Conservation (phyloP, 345 rosid genomes). For the Linum trigynum region DNA sequence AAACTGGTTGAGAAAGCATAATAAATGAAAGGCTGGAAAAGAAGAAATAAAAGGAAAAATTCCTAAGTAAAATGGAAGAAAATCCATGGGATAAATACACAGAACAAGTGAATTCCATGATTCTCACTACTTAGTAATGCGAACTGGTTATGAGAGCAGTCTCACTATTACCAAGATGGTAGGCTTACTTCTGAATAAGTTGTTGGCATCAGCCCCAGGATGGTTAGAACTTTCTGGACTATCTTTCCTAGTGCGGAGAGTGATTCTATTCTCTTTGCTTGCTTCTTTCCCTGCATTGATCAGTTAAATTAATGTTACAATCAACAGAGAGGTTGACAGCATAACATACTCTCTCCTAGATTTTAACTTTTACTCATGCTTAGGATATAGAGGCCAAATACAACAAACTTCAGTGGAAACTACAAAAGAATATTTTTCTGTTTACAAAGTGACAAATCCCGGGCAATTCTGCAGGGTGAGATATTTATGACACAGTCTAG, state of each 20-base stretch:
- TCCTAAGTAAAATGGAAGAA: no score
- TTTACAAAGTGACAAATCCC: background rate
- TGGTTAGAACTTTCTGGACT: slow-evolving; percentile 45
- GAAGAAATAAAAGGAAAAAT: no score
- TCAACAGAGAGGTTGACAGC: no score
- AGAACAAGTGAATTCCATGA: no score
- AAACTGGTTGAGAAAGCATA: no score
- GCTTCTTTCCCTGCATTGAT: slow-evolving; percentile 68
- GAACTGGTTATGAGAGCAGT: background rate
- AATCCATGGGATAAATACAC: no score
- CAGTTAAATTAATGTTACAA: slow-evolving; percentile 1
- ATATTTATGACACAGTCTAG: slow-evolving; percentile 6
- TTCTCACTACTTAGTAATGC: no score
- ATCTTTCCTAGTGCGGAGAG: slow-evolving; percentile 55
- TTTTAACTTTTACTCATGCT: no score
- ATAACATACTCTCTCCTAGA: no score
- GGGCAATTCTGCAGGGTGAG: background rate
- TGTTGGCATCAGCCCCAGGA: slow-evolving; percentile 69
- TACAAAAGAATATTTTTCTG: background rate
- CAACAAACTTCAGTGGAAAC: background rate
- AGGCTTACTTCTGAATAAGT: slow-evolving; percentile 62
- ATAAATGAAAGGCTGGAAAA: no score
- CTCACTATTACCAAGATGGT: background rate
- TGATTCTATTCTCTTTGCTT: slow-evolving; percentile 53
- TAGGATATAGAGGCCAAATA: background rate